Evolutionary conservation across 2,329 filamentous ascomycete genomes (phyloP).

Genomic region (Cercospora sp.): DNA sequence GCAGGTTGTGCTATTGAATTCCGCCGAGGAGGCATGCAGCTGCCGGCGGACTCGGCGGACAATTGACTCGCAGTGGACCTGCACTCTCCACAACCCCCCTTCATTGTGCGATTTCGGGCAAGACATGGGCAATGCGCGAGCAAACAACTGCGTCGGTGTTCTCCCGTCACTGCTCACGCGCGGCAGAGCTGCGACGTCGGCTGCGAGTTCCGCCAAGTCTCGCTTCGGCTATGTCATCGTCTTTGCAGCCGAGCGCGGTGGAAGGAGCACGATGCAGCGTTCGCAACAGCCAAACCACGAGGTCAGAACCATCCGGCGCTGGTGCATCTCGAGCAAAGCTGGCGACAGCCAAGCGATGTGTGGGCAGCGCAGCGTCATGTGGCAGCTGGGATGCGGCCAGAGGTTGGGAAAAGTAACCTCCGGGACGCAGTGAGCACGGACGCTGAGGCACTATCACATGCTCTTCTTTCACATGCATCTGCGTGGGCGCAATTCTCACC

Average conservation of each 20-base stretch:
- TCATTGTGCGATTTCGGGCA: neutral
- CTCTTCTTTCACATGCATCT: slow-evolving; percentile 11
- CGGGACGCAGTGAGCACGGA: slow-evolving; percentile 7
- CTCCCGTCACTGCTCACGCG: neutral
- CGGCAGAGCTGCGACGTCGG: neutral
- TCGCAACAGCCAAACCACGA: neutral
- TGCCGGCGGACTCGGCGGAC: neutral
- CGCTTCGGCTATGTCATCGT: neutral
- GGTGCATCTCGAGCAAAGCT: neutral
- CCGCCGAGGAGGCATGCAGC: neutral
- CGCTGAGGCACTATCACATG: slow-evolving; percentile 6
- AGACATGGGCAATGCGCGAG: neutral
- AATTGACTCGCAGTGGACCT: neutral
- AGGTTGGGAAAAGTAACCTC: neutral
- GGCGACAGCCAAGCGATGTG: neutral
- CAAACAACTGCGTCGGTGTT: neutral
- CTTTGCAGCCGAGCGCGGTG: neutral
- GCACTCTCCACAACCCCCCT: neutral
- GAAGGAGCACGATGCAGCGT: neutral
- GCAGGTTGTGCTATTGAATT: neutral
- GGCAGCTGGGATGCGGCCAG: neutral
- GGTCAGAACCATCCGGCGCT: neutral
- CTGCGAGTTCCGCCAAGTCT: neutral
- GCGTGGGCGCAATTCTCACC: slow-evolving; percentile 9
- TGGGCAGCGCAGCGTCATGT: neutral